phyloP scores from a whole-genome alignment of 2,329 filamentous ascomycete genomes.

The Aspergillus arachidicola region DNA sequence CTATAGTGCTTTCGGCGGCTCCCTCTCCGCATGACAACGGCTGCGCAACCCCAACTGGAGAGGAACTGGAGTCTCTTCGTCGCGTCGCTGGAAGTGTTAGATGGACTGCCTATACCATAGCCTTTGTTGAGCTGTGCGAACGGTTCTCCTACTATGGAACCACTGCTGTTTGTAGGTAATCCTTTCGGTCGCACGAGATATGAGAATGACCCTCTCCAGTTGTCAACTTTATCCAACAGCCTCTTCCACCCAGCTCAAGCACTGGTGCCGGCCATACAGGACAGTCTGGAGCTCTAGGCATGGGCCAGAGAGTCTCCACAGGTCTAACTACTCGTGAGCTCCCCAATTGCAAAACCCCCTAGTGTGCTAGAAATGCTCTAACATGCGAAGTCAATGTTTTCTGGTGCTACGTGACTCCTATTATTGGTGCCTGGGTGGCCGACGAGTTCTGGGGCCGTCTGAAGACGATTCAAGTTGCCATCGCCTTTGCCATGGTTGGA shows the following conservation, averaged over 20 bases:
- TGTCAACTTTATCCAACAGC: slow-evolving; percentile 65
- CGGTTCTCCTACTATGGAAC: slow-evolving; percentile 78
- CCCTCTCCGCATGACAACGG: slow-evolving; percentile 4
- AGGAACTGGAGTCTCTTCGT: slow-evolving; percentile 39
- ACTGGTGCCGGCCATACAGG: slow-evolving; percentile 50
- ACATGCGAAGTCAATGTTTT: slow-evolving; percentile 57
- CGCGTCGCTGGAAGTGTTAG: slow-evolving; percentile 53
- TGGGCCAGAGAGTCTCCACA: slow-evolving; percentile 62
- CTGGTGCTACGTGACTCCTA: slow-evolving; percentile 64
- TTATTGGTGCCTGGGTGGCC: slow-evolving; percentile 64
- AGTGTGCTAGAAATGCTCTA: neutral
- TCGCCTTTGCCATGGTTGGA: slow-evolving; percentile 64
- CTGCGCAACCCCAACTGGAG: slow-evolving; percentile 31
- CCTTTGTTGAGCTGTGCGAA: slow-evolving; percentile 74
- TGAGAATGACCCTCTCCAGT: slow-evolving; percentile 36
- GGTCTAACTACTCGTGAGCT: slow-evolving; percentile 50
- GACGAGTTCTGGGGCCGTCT: slow-evolving; percentile 72
- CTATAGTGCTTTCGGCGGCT: slow-evolving; percentile 2
- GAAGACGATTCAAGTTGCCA: slow-evolving; percentile 70
- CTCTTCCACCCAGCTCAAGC: slow-evolving; percentile 56
- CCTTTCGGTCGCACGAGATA: neutral
- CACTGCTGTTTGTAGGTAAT: slow-evolving; percentile 62
- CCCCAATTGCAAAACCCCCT: slow-evolving; percentile 2
- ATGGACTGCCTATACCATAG: slow-evolving; percentile 69
- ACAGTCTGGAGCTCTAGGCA: slow-evolving; percentile 57